These are phyloP conservation scores for Aspergillus fumigatiaffinis DNA, from an alignment of 2,329 filamentous ascomycete species.

Conservation along the genomic window DNA sequence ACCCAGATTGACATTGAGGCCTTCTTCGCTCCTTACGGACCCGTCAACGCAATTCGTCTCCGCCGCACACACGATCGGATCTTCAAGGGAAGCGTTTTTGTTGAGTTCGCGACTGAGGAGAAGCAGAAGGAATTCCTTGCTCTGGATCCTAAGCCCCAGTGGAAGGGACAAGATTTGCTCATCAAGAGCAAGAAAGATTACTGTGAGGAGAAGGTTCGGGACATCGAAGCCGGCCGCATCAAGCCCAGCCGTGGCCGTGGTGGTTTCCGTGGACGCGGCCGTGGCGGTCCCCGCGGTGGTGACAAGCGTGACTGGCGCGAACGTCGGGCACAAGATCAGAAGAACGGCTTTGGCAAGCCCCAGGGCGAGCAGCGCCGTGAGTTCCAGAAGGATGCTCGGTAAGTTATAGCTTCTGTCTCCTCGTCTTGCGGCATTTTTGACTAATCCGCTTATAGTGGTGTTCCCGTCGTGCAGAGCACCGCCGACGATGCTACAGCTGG, in stretches of 20 bases:
- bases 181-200: conserved; percentile 89
- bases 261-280: conserved; percentile 41
- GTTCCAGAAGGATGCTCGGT: conserved; percentile 42
- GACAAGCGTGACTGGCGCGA: conserved; percentile 41
- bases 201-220: conserved; percentile 68
- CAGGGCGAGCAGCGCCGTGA: conserved; percentile 26
- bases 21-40: conserved; percentile 79
- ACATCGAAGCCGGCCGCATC: conserved; percentile 68
- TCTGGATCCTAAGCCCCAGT: conserved; percentile 76
- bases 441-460: conserved; percentile 34
- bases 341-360: conserved; percentile 35
- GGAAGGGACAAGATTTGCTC: conserved; percentile 72
- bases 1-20: conserved; percentile 93
- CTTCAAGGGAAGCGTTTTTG: conserved; percentile 97
- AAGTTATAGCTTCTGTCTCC: conserved; percentile 9
- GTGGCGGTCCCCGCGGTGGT: conserved; percentile 34
- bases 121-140: conserved; percentile 74
- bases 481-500: conserved; percentile 24
- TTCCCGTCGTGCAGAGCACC: conserved; percentile 42
- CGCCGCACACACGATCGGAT: conserved; percentile 67
- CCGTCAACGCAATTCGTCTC: conserved; percentile 78
- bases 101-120: conserved; percentile 81
- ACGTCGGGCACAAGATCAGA: conserved; percentile 43
- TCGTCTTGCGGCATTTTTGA: not conserved
- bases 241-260: conserved; percentile 49